phyloP scores from a whole-genome alignment of 2,329 filamentous ascomycete species.

The Penicillium sp. region DNA sequence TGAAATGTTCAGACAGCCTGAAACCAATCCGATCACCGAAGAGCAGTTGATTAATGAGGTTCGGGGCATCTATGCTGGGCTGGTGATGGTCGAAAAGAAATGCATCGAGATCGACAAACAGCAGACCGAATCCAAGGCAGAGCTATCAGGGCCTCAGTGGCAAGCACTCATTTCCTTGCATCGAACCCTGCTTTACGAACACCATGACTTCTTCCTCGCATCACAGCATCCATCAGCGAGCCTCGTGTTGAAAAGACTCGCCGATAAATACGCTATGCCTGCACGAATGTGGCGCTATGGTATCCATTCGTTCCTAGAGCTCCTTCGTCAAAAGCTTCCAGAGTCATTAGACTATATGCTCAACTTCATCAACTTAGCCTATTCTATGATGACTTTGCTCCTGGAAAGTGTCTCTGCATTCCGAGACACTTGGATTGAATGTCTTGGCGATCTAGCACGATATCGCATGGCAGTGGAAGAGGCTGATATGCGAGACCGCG shows the following conservation, averaged over 20 bases:
- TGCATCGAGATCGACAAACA: constrained; percentile 78
- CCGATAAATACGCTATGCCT: constrained; percentile 85
- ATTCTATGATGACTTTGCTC: constrained; percentile 82
- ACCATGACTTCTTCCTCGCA: constrained; percentile 83
- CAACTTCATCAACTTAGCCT: constrained; percentile 82
- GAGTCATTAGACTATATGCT: constrained; percentile 83
- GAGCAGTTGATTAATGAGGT: constrained; percentile 79
- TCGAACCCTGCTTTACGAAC: constrained; percentile 74
- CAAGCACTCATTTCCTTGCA: constrained; percentile 78
- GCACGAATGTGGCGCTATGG: constrained; percentile 92
- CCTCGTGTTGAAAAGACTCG: constrained; percentile 63
- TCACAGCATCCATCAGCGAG: constrained; percentile 80
- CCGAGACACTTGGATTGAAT: constrained; percentile 90
- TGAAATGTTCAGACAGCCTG: constrained; percentile 54
- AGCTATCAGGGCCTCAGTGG: constrained; percentile 67
- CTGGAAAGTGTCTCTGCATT: constrained; percentile 83
- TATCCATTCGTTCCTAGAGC: constrained; percentile 79
- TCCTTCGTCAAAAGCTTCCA: constrained; percentile 72
- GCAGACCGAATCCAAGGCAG: constrained; percentile 40
- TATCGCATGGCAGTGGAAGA: constrained; percentile 94
- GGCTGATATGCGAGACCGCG: constrained; percentile 68
- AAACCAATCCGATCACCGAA: constrained; percentile 68
- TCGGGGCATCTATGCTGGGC: constrained; percentile 61
- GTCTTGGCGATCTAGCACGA: constrained; percentile 77
- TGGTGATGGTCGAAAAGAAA: constrained; percentile 83